A percentile compares a stretch with the other conserved stretches of the same genome.
Evolutionary conservation across 148 eudicot species (phyloP).

Genomic region (Fagopyrum homotropicum): DNA sequence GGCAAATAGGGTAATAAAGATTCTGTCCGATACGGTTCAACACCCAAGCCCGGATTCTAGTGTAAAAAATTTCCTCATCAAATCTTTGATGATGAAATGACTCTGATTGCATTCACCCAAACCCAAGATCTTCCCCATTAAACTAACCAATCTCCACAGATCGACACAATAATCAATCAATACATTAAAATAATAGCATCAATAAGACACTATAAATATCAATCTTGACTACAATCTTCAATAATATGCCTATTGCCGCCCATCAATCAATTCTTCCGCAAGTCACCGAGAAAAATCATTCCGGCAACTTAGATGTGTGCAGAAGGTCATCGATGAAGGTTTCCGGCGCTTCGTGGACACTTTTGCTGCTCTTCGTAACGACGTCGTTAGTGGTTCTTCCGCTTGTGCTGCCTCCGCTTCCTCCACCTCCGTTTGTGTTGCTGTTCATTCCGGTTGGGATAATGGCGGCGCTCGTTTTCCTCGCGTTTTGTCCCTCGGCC

Average conservation of each 20-base stretch:
- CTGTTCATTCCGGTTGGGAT: not conserved
- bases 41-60: not conserved
- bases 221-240: not conserved
- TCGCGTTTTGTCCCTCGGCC: slow-evolving; percentile 2
- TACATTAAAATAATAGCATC: not conserved
- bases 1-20: not conserved
- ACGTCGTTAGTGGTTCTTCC: slow-evolving; percentile 5
- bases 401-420: slow-evolving; percentile 1
- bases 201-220: not conserved
- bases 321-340: slow-evolving; percentile 2
- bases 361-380: not conserved
- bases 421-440: slow-evolving; percentile 3
- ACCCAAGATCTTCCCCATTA: not conserved
- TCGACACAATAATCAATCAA: not conserved
- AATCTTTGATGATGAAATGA: not conserved
- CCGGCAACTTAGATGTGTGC: not conserved
- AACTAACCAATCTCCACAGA: not conserved
- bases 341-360: not conserved
- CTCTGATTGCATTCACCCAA: slow-evolving; percentile 10
- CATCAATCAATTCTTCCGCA: not conserved
- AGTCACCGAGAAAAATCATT: not conserved
- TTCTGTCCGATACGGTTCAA: slow-evolving; percentile 8
- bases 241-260: not conserved
- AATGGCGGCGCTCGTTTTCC: slow-evolving; percentile 6
- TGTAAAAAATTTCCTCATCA: not conserved